Evolutionary conservation across 179 eudicot genomes (phyloP), one percentile per base, ranked within the genome.

Genomic region (Spinacia oleracea): DNA sequence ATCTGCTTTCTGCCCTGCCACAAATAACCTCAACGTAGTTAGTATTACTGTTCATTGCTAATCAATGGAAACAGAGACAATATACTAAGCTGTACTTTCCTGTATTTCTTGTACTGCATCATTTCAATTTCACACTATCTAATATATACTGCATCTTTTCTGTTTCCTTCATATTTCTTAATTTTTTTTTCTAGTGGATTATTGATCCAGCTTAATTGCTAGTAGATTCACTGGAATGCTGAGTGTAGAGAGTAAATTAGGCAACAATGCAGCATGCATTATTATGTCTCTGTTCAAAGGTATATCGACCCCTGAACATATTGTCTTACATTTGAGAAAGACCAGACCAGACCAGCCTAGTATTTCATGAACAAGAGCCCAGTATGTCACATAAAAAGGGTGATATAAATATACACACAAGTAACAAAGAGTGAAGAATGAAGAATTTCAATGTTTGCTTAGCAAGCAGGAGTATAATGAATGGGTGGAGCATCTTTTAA

Each of bases 1-100:
- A 86, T 62, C 83, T 84, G 78, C 88, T 87, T 87, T 59, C 90
- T 89, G 88, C 87, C 92, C 90, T 84, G 83, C 45, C 82, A 84
- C 74, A 64, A 76, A 67, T 50, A 77, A 74, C 55, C 38, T 9
- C 51, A 46, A 62, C 75, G 48, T 1, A 42, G 21, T 63, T 40
- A 77, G 69, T 43, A 31, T 60, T 46, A 55, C 34, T 11, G 43
- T 42, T 55, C 42, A 48, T 2, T 23, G 72, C 29, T 9, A 43
- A 23, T 9, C 53, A 25, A 46, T 0, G 2, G 15, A 46, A 15
- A 46, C 18, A 46, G 18, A 46, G 12, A 46, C 7, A 6, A 43
- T 15, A 43, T 23, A 43, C 21, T 11, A 43, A 43, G 31, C 53
- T 69, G 53, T 38, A 45, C 9, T 40, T 38, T 9, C 60, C 23